These are phyloP conservation scores for Pichia gijzeniarum DNA, from an alignment of 805 yeast genomes.

Conservation along the genomic window DNA sequence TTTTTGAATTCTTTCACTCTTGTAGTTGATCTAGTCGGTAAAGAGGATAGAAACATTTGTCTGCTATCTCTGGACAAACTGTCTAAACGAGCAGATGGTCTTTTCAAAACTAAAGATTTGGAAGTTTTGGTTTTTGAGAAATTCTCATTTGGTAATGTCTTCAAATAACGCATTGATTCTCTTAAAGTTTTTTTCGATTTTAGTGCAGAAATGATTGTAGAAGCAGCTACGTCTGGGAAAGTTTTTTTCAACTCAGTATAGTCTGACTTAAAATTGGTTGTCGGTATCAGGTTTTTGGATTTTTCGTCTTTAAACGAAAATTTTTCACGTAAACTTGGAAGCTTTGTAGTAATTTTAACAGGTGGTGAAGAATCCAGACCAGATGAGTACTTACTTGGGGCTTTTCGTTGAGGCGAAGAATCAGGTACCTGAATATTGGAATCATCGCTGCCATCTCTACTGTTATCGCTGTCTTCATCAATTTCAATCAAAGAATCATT, in stretches of 20 bases:
- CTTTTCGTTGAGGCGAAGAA: slow-evolving; percentile 35
- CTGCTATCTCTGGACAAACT: slow-evolving; percentile 10
- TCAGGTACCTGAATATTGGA: slow-evolving; percentile 43
- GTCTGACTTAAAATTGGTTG: slow-evolving; percentile 15
- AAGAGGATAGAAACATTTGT: slow-evolving; percentile 13
- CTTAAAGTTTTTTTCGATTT: slow-evolving; percentile 28
- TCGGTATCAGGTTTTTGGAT: not conserved
- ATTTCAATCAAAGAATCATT: not conserved
- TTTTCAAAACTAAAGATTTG: not conserved
- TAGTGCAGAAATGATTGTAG: slow-evolving; percentile 28
- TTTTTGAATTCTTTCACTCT: not conserved
- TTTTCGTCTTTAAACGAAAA: slow-evolving; percentile 31
- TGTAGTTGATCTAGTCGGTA: not conserved
- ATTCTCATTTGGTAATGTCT: slow-evolving; percentile 13
- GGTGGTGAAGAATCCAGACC: slow-evolving; percentile 22
- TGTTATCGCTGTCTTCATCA: not conserved
- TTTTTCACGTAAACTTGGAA: slow-evolving; percentile 34
- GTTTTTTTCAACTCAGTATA: slow-evolving; percentile 27
- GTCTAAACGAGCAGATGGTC: slow-evolving; percentile 3
- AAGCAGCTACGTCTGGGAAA: slow-evolving; percentile 28
- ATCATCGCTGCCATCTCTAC: slow-evolving; percentile 5
- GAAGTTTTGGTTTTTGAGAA: slow-evolving; percentile 2
- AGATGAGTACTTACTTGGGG: slow-evolving; percentile 8
- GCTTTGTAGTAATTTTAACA: slow-evolving; percentile 19
- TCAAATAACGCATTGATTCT: slow-evolving; percentile 27